These are phyloP conservation scores for Aegilops tauschii DNA, from an alignment of 176 grass and related monocot species.

Conservation along the genomic window DNA sequence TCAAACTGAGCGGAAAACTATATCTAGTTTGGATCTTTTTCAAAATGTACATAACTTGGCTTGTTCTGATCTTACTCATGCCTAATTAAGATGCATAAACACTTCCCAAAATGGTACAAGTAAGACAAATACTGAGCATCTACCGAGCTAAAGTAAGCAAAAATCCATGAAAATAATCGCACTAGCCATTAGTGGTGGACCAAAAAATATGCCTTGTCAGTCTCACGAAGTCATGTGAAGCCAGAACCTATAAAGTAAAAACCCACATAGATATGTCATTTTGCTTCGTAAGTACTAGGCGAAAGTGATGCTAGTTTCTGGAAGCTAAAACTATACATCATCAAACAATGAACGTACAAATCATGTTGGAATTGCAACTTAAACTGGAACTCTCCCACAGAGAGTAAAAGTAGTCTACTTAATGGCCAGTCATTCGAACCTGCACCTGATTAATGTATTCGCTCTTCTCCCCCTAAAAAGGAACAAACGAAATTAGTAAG, in stretches of 20 bases:
- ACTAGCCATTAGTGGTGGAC: not conserved
- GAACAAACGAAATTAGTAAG: too few relatives aligned
- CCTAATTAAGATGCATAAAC: not conserved
- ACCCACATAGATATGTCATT: too few relatives aligned
- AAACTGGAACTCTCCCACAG: not conserved
- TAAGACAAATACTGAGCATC: not conserved
- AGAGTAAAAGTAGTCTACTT: slow-evolving; percentile 1
- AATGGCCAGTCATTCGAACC: too few relatives aligned
- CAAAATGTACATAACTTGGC: not conserved
- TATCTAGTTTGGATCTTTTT: not conserved
- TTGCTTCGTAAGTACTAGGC: not conserved
- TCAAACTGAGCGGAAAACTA: not conserved
- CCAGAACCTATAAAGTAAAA: too few relatives aligned
- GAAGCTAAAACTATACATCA: not conserved
- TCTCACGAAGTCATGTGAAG: too few relatives aligned
- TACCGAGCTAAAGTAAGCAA: not conserved
- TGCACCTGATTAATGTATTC: too few relatives aligned
- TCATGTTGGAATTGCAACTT: not conserved
- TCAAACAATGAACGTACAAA: slow-evolving; percentile 2
- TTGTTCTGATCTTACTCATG: not conserved
- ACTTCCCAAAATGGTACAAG: not conserved
- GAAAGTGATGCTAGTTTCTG: not conserved
- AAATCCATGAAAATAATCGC: not conserved
- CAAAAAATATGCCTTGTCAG: too few relatives aligned
- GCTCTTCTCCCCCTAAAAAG: too few relatives aligned